Base-by-base conservation (phyloP, 1,139 yeast genomes). In the Sugiyamaella japonica region DNA sequence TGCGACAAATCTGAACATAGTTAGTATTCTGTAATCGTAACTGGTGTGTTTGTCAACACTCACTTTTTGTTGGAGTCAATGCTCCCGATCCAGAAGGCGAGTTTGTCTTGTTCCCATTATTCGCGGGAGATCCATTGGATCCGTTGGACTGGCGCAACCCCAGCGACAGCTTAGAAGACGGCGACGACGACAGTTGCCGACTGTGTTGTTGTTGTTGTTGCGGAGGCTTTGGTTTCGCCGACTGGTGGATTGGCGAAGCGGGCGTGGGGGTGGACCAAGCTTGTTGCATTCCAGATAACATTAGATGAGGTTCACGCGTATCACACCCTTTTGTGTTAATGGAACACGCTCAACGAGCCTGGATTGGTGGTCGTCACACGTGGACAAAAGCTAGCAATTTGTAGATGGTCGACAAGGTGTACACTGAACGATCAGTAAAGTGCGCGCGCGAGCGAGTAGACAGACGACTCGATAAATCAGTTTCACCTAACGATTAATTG, bases 1-100 rank as follows among this genome's bases (percentile, higher is more conserved):
- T 91, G 99, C 53, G 95, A 84, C 53, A 87, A 76, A 64, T 85
- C 78, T 74, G 23, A 25, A 15, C 5, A 17, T 9, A 2, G 48
- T 36, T 42, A 32, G 52, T 41, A 25, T 32, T n/a, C n/a, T n/a
- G n/a, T n/a, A n/a, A n/a, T n/a, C n/a, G n/a, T n/a, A n/a, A n/a
- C n/a, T n/a, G n/a, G n/a, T n/a, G n/a, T n/a, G n/a, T n/a, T n/a
- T n/a, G n/a, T 20, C 25, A 20, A 20, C 25, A 43, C 50, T 37
- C 32, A 50, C 53, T 50, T 44, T 49, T 49, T 1, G 47, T 49
- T 17, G 52, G 52, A 15, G 52, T 49, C 13, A 49, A 10, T 7
- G 52, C 34, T 13, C 48, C 52, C 8, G 52, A 49, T 20, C 52
- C 52, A 36, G 47, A 46, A 15, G 56, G 56, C 15, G 56, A 53